A percentile compares a stretch with the other conserved stretches of the same genome.
Conservation (phyloP, 331 rosid species). For the Quercus phellos region DNA sequence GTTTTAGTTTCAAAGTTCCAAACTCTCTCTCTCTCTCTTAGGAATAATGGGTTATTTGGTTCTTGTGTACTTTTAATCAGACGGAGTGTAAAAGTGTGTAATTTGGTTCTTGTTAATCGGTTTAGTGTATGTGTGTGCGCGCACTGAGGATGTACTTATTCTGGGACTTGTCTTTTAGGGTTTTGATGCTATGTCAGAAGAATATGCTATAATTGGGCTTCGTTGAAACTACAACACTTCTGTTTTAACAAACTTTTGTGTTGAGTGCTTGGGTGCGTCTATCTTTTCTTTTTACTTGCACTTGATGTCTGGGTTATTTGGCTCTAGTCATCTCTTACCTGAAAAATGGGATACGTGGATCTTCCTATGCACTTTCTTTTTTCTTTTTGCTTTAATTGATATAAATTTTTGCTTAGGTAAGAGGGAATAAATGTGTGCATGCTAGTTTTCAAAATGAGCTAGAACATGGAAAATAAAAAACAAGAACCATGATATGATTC, state of each 20-base stretch:
- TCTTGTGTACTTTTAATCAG: conserved; percentile 6
- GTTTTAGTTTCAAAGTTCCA: conserved; percentile 4
- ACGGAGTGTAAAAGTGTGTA: conserved; percentile 12
- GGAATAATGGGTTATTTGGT: not conserved
- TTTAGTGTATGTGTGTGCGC: not conserved
- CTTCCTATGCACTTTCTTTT: not conserved
- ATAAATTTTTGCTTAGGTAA: not conserved
- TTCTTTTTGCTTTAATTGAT: not conserved
- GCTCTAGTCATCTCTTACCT: not conserved
- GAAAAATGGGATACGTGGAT: not conserved
- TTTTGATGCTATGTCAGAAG: conserved; percentile 5
- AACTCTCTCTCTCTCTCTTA: not conserved
- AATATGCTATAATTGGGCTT: conserved; percentile 3
- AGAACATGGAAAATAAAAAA: not conserved
- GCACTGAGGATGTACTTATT: not conserved
- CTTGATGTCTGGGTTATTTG: not conserved
- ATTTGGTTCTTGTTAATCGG: conserved; percentile 16
- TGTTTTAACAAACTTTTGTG: not conserved
- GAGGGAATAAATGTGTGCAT: not conserved
- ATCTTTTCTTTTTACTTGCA: not conserved
- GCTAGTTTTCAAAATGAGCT: not conserved
- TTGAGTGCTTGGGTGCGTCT: not conserved
- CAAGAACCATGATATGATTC: too few species aligned
- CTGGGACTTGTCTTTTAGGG: conserved; percentile 1
- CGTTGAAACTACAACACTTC: not conserved